Base-by-base conservation (phyloP, 1,284 basidiomycete species). In the Cutaneotrichosporon arboriforme region DNA sequence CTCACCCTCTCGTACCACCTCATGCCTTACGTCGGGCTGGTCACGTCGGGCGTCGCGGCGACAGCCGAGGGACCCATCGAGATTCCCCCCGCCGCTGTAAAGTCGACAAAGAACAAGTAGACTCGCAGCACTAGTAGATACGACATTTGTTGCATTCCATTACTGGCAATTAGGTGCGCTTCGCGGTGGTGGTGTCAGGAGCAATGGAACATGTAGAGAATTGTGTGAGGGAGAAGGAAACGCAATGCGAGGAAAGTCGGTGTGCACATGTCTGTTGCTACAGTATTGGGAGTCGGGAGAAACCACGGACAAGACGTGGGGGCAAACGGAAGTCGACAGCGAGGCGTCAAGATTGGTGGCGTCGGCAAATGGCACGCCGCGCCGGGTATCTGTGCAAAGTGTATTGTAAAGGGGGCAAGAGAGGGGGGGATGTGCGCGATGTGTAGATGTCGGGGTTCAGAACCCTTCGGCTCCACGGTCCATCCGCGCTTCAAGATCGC, bases 11-110 rank as follows among this genome's bases (percentile, higher is more conserved):
- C 70, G 47, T 77, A 76, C 60, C 67, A 70, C 13, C 58, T 76
- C 44, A 76, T 76, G 76, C 76, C 76, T 0, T 76, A 77, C 52
- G 76, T 77, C 23, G 76, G 76, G 4, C 51, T 72, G 38, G 54
- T 77, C 15, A 67, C 67, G 1, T 65, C 65, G 1, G 76, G 76
- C 13, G 59, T 76, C 12, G 73, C 72, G 1, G 73, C 72, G 13
- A 69, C 67, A 12, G 70, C 73, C 1, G 49, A 56, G 23, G 69
- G 65, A 12, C 57, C 64, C 8, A 54, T 74, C 12, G 49, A 50
- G 13, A 55, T 58, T 17, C 53, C 57, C 14, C 18, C 17, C 14
- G 18, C 35, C 31, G 10, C 36, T 8, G 49, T 48, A 26, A 23
- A 20, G 44, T 20, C 31, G 42, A 39, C 23, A 21, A 22, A 41